Percentiles rank a stretch among this genome's conserved stretches.
These are phyloP conservation scores for Lophiostoma macrostomum DNA, from an alignment of 495 filamentous ascomycete species.

Conservation along the genomic window DNA sequence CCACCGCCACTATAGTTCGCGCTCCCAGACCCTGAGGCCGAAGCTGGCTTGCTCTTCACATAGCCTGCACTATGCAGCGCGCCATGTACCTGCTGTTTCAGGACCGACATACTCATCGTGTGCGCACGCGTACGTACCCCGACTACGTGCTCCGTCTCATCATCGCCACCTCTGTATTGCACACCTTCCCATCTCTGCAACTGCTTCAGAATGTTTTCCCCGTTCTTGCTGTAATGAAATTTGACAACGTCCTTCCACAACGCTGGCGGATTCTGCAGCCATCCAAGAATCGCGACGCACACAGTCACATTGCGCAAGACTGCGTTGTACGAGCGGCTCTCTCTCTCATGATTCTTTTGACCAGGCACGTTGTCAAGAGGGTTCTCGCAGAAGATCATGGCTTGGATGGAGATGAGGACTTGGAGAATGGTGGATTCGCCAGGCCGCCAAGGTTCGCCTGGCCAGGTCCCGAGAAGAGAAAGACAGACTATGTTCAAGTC, in stretches of 20 bases:
- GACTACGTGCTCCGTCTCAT: no score
- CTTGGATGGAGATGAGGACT: conserved; percentile 59
- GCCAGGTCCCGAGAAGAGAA: conserved; percentile 59
- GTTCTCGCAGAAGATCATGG: conserved; percentile 57
- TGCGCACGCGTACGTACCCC: no score
- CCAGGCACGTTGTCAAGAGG: conserved; percentile 61
- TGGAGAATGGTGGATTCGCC: conserved; percentile 55
- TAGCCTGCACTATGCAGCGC: no score
- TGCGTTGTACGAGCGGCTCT: conserved; percentile 42
- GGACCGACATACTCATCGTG: no score
- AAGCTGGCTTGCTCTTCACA: no score
- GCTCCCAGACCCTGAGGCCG: no score
- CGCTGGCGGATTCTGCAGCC: conserved; percentile 39
- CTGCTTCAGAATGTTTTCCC: conserved; percentile 13
- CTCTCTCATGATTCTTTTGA: conserved; percentile 34
- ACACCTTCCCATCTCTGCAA: no score
- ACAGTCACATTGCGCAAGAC: conserved; percentile 43
- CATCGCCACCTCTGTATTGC: no score
- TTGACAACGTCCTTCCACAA: conserved; percentile 27
- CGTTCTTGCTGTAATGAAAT: conserved; percentile 13
- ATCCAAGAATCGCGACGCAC: conserved; percentile 48
- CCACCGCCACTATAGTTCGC: no score
- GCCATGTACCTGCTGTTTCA: no score
- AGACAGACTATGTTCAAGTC: conserved; percentile 52
- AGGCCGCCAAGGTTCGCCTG: conserved; percentile 53